A percentile compares a stretch with the other conserved stretches of the same genome.
phyloP scores from a whole-genome alignment of 2,329 filamentous ascomycete genomes.

The Davidsoniella neocaledoniae region DNA sequence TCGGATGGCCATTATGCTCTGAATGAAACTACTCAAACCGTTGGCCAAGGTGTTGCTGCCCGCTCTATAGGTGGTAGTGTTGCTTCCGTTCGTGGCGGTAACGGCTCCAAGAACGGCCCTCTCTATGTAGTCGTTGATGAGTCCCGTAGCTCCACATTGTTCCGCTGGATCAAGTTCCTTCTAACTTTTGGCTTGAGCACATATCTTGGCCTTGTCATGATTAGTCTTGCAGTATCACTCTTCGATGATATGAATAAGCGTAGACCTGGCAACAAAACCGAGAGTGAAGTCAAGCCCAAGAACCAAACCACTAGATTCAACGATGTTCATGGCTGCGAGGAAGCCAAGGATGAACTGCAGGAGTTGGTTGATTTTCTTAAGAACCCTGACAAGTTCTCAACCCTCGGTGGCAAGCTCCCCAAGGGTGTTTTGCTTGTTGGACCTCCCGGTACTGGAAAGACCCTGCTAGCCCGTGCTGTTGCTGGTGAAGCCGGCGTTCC shows the following conservation, averaged over 20 bases:
- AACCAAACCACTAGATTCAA: slow-evolving; percentile 80
- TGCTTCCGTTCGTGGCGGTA: slow-evolving; percentile 36
- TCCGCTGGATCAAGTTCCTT: slow-evolving; percentile 84
- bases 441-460: slow-evolving; percentile 94
- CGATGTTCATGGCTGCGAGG: slow-evolving; percentile 93
- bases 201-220: slow-evolving; percentile 62
- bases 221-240: slow-evolving; percentile 53
- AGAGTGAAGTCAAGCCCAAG: slow-evolving; percentile 79
- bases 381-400: slow-evolving; percentile 83
- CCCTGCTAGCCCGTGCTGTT: slow-evolving; percentile 82
- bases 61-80: slow-evolving; percentile 50
- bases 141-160: slow-evolving; percentile 58
- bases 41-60: slow-evolving; percentile 68
- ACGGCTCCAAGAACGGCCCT: slow-evolving; percentile 65
- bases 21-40: slow-evolving; percentile 46
- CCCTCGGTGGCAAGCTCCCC: slow-evolving; percentile 86
- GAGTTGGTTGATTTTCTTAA: slow-evolving; percentile 93
- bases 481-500: slow-evolving; percentile 93
- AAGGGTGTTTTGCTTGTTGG: slow-evolving; percentile 93
- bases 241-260: slow-evolving; percentile 65
- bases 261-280: slow-evolving; percentile 47
- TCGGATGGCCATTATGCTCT: slow-evolving; percentile 17
- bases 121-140: slow-evolving; percentile 94
- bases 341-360: slow-evolving; percentile 94
- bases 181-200: slow-evolving; percentile 60